Conservation (phyloP, 352 stramenopile genomes). For the Phytophthora agathidicida region DNA sequence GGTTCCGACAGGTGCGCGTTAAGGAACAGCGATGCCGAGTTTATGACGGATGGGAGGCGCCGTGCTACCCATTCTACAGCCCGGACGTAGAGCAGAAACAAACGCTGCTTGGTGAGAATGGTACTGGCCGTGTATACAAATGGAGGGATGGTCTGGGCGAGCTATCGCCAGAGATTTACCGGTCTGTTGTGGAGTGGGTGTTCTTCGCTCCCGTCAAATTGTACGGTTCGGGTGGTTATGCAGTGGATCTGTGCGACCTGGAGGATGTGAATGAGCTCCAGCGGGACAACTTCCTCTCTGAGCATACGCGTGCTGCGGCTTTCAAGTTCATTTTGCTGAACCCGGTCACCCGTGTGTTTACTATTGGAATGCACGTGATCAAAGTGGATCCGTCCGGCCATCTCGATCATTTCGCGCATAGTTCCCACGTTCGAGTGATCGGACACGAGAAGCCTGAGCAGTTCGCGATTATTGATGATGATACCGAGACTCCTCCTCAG, state of each 20-base stretch:
- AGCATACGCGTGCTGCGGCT: constrained; percentile 80
- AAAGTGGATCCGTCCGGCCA: constrained; percentile 82
- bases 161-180: constrained; percentile 61
- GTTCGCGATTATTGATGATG: constrained; percentile 25
- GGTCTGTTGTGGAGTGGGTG: constrained; percentile 57
- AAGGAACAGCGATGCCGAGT: constrained; percentile 74
- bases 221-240: constrained; percentile 76
- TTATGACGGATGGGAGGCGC: constrained; percentile 57
- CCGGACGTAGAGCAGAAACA: constrained; percentile 55
- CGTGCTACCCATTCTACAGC: constrained; percentile 82
- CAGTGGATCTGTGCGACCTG: constrained; percentile 72
- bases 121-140: constrained; percentile 47
- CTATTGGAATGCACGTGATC: constrained; percentile 86
- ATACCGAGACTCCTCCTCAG: background rate
- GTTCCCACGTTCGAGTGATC: constrained; percentile 80
- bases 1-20: constrained; percentile 85
- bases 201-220: constrained; percentile 46
- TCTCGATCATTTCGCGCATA: constrained; percentile 83
- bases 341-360: constrained; percentile 89
- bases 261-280: constrained; percentile 65
- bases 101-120: constrained; percentile 48
- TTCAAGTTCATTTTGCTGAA: constrained; percentile 91
- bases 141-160: constrained; percentile 73
- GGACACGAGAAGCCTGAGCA: constrained; percentile 69
- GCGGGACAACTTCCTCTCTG: constrained; percentile 74